A percentile compares a stretch with the other conserved stretches of the same genome.
phyloP scores from a whole-genome alignment of 1,284 basidiomycete species.

The Pseudozyma sp. region DNA sequence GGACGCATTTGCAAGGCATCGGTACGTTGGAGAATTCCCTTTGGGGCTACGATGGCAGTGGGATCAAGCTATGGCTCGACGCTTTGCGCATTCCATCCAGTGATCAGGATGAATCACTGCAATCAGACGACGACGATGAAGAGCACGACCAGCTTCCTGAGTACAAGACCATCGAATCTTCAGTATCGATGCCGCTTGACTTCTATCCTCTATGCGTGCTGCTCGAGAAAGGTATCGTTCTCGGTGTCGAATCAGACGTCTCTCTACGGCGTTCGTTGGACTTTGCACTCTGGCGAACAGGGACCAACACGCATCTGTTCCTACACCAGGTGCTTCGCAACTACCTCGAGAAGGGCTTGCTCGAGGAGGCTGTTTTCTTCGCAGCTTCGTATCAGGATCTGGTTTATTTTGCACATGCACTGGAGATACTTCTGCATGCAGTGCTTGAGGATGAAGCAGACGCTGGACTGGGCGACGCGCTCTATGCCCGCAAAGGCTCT shows the following conservation, averaged over 20 bases:
- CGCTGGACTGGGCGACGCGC: constrained; percentile 39
- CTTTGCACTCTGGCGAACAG: constrained; percentile 91
- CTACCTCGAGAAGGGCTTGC: constrained; percentile 74
- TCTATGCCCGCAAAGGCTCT: constrained; percentile 32
- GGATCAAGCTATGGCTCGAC: constrained; percentile 93
- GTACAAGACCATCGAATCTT: constrained; percentile 84
- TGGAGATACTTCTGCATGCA: constrained; percentile 92
- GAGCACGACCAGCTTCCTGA: constrained; percentile 61
- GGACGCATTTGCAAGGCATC: constrained; percentile 94
- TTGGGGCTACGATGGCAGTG: constrained; percentile 94
- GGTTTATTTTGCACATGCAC: constrained; percentile 91
- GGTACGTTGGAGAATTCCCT: constrained; percentile 93
- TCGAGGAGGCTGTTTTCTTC: constrained; percentile 78
- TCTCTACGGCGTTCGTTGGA: constrained; percentile 81
- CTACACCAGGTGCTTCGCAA: constrained; percentile 89
- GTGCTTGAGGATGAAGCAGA: constrained; percentile 90
- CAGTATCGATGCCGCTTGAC: constrained; percentile 86
- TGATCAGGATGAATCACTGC: constrained; percentile 18
- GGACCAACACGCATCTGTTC: constrained; percentile 94
- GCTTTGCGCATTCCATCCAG: constrained; percentile 80
- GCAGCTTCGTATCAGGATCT: constrained; percentile 87
- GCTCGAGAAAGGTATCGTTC: constrained; percentile 98
- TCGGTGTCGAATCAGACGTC: constrained; percentile 91
- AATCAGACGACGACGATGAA: constrained; percentile 41
- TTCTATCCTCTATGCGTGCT: constrained; percentile 96